A percentile compares a stretch with the other conserved stretches of the same genome.
phyloP scores from a whole-genome alignment of 495 filamentous ascomycete genomes.

The Letharia lupina region DNA sequence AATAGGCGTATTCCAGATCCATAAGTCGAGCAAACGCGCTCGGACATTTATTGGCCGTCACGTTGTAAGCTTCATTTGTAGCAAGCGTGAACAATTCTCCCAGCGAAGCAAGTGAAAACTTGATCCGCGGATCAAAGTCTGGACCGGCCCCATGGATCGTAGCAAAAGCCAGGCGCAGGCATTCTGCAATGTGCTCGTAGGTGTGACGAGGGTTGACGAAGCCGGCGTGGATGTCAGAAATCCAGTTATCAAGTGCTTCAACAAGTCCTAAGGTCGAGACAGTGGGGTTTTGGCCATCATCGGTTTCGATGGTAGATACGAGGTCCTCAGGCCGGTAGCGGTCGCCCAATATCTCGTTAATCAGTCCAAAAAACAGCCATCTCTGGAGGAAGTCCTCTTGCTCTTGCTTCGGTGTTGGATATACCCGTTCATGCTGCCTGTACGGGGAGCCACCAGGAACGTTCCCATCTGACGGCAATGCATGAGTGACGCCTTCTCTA shows the following conservation, averaged over 20 bases:
- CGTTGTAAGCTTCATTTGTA: constrained; percentile 6
- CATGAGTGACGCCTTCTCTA: neutral
- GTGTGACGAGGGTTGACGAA: neutral
- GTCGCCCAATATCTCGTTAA: neutral
- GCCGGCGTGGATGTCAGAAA: neutral
- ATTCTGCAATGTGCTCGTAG: constrained; percentile 16
- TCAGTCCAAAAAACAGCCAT: neutral
- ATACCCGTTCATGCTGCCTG: neutral
- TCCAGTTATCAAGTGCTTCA: neutral
- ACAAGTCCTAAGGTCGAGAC: neutral
- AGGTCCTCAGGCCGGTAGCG: neutral
- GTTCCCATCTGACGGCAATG: neutral
- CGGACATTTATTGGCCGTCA: constrained; percentile 2
- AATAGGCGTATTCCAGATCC: neutral
- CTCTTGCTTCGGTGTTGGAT: neutral
- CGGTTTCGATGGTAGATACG: neutral
- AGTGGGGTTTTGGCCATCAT: neutral
- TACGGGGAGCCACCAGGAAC: neutral
- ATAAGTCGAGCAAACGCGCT: neutral
- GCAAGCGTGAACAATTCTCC: neutral
- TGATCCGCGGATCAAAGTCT: constrained; percentile 7
- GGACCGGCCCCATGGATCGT: neutral
- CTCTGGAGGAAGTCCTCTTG: neutral
- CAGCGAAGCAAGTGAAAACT: constrained; percentile 12
- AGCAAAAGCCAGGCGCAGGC: neutral